These are phyloP conservation scores for Fremontodendron californicum DNA, from an alignment of 345 rosid species.

Conservation along the genomic window DNA sequence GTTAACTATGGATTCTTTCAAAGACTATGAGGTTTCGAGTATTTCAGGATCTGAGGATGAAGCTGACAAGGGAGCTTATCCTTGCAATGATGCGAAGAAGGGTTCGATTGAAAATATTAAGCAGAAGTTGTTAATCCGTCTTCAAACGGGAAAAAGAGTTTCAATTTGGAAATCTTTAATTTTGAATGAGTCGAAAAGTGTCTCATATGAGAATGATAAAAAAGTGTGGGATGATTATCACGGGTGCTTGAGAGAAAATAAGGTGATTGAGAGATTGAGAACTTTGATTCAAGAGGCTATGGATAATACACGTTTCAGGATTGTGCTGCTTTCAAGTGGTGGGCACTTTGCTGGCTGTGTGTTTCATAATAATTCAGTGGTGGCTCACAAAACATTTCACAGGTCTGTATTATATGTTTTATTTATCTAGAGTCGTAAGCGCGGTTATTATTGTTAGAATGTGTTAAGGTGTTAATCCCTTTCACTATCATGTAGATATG, in stretches of 20 bases:
- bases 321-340: constrained; percentile 83
- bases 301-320: constrained; percentile 42
- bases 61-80: constrained; percentile 33
- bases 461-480: constrained; percentile 1
- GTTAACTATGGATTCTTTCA: constrained; percentile 60
- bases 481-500: constrained; percentile 55
- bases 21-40: constrained; percentile 81
- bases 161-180: constrained; percentile 73
- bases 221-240: constrained; percentile 11
- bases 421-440: background rate
- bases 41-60: constrained; percentile 98
- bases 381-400: constrained; percentile 90
- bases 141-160: constrained; percentile 64
- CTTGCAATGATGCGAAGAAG: constrained; percentile 28
- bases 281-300: constrained; percentile 37
- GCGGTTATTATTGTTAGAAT: background rate
- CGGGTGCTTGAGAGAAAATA: constrained; percentile 35
- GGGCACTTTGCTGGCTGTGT: constrained; percentile 92
- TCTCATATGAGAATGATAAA: constrained; percentile 38
- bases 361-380: constrained; percentile 65
- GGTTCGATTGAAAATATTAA: constrained; percentile 31
- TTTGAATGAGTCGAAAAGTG: constrained; percentile 57
- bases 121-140: constrained; percentile 64
- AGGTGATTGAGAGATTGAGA: constrained; percentile 61
- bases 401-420: constrained; percentile 42